Base-by-base conservation (phyloP, 768 basidiomycete genomes). In the Mycena epipterygia region DNA sequence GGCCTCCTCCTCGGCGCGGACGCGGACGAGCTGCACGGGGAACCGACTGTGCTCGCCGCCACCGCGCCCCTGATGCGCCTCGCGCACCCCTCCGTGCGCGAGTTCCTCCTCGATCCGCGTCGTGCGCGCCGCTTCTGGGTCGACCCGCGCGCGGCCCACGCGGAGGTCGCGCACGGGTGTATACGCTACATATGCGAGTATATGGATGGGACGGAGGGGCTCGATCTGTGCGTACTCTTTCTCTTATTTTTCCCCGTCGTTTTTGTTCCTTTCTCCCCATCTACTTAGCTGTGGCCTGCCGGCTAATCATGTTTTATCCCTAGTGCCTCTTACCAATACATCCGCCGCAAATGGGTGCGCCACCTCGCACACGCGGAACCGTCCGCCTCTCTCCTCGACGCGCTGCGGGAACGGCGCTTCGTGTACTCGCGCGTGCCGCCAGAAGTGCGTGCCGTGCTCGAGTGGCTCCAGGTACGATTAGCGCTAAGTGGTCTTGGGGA, bases 81-180 rank as follows among this genome's bases (percentile, higher is more conserved):
- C 27, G 14, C 60, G 11, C 72, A 73, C 29, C 37, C 44, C 21
- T 62, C 64, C 19, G 65, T 64, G 1, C 39, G 21, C 13, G 72
- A 73, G 25, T 73, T 73, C 53, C 64, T 73, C 35, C n/a, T 52
- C 52, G 72, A 73, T 37, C 27, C 53, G 6, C 42, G 23, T n/a
- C 67, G 72, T 13, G 32, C 72, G 35, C 37, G 44, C 8, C 64
- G 52, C 0, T 70, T 73, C 46, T 69, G 67, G 52, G 44, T 73
- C n/a, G 67, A 73, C 6, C 7, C 64, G 13, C 55, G 67, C 0
- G 46, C 25, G 17, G 51, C 69, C 39, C 72, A 73, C 27, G 72
- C 72, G 9, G 67, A 65, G 37, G 5, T 73, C 6, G 67, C 52
- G 12, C 64, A 64, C 16, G 67, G 72, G 17, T 73, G 72, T 23